Conservation (phyloP, 2,329 filamentous ascomycete genomes). For the Pseudocercospora fijiensis region DNA sequence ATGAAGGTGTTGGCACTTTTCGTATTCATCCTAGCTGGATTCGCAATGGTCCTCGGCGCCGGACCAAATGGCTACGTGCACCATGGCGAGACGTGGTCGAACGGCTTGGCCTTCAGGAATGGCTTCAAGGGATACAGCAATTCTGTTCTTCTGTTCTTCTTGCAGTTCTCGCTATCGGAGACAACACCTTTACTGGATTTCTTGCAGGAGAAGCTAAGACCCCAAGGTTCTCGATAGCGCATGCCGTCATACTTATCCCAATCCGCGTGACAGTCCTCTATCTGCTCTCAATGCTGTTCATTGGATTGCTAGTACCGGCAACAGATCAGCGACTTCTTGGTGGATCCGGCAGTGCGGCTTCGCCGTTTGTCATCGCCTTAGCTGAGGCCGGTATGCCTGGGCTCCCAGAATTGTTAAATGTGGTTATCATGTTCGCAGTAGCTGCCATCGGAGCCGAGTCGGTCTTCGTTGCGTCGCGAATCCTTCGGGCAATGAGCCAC, state of each 20-base stretch:
- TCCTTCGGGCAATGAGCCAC: conserved; percentile 48
- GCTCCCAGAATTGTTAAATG: conserved; percentile 64
- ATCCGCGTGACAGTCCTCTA: conserved; percentile 45
- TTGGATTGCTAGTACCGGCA: conserved; percentile 29
- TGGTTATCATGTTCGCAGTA: conserved; percentile 60
- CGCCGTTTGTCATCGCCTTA: conserved; percentile 66
- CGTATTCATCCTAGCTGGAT: conserved; percentile 44
- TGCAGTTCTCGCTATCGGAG: conserved; percentile 14
- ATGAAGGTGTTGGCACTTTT: conserved; percentile 38
- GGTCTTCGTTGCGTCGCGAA: conserved; percentile 57
- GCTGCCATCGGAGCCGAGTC: conserved; percentile 58
- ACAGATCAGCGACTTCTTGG: conserved; percentile 25
- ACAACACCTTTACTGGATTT: conserved; percentile 49
- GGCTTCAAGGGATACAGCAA: conserved; percentile 62
- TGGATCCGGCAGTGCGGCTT: conserved; percentile 40
- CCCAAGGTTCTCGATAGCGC: conserved; percentile 43
- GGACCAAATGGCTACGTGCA: conserved; percentile 58
- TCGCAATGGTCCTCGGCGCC: conserved; percentile 60
- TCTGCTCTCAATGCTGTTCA: conserved; percentile 35
- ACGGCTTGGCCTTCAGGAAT: conserved; percentile 43
- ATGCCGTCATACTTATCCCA: conserved; percentile 44
- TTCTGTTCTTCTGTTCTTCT: conserved; percentile 52
- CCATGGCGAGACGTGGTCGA: conserved; percentile 41
- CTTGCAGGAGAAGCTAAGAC: conserved; percentile 44
- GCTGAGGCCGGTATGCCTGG: conserved; percentile 57